A percentile compares a stretch with the other conserved stretches of the same genome.
Conservation (phyloP, 1,139 yeast species). For the Schwanniomyces etchellsii region DNA sequence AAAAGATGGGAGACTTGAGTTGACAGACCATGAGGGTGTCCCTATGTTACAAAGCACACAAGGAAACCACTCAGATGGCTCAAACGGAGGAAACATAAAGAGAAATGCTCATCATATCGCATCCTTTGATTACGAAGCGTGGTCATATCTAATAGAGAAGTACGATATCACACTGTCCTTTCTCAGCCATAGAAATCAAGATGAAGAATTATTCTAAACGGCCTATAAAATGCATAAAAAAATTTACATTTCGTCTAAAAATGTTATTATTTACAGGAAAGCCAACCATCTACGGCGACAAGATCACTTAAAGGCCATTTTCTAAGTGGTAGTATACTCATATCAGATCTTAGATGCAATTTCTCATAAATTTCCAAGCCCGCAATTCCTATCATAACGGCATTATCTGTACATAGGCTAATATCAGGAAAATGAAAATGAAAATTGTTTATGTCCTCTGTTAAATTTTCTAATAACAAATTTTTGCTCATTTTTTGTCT, state of each 20-base stretch:
- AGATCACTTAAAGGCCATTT: constrained; percentile 70
- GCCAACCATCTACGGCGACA: constrained; percentile 48
- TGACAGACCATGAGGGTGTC: constrained; percentile 46
- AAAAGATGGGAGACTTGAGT: constrained; percentile 59
- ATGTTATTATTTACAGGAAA: constrained; percentile 1
- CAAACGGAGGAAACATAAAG: constrained; percentile 9
- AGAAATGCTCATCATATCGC: constrained; percentile 48
- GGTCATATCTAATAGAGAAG: constrained; percentile 49
- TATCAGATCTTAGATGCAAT: constrained; percentile 40
- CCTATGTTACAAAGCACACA: constrained; percentile 23
- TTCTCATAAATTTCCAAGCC: constrained; percentile 80
- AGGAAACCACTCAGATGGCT: constrained; percentile 9
- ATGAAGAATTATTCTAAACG: constrained; percentile 14
- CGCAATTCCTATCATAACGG: constrained; percentile 96
- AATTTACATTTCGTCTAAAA: no score
- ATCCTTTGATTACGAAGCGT: constrained; percentile 58
- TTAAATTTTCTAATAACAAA: constrained; percentile 13
- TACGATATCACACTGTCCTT: constrained; percentile 50
- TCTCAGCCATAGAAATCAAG: constrained; percentile 39
- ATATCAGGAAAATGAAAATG: constrained; percentile 61
- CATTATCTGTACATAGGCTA: constrained; percentile 85
- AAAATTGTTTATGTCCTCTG: constrained; percentile 1
- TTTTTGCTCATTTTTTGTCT: constrained; percentile 43
- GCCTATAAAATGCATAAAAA: neutral
- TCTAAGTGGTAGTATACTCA: constrained; percentile 53